Evolutionary conservation across 164 flowering plant species (phyloP).

Genomic region (Piper longum): DNA sequence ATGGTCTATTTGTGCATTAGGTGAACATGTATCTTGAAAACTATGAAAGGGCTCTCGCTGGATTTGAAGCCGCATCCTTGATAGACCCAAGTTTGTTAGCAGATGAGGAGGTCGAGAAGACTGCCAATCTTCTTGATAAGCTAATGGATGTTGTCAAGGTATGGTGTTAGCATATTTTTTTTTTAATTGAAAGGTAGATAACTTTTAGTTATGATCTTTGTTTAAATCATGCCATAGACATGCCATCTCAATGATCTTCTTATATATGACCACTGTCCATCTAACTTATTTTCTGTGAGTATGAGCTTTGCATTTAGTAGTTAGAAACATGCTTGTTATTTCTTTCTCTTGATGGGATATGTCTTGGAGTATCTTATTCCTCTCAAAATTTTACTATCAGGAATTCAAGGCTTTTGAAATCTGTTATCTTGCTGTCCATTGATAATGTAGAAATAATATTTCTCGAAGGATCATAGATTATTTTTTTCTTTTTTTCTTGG

Average conservation of each 20-base stretch:
- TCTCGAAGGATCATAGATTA: too few species aligned
- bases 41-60: constrained; percentile 83
- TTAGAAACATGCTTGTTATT: neutral
- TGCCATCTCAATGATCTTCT: neutral
- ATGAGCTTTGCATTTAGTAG: neutral
- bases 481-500: too few species aligned
- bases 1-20: constrained; percentile 17
- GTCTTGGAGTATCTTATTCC: too few species aligned
- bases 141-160: constrained; percentile 42
- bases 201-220: neutral
- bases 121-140: constrained; percentile 64
- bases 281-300: neutral
- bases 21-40: constrained; percentile 77
- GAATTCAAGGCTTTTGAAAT: too few species aligned
- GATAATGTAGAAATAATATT: too few species aligned
- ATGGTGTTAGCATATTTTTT: neutral
- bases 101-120: constrained; percentile 50
- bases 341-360: too few species aligned
- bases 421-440: too few species aligned
- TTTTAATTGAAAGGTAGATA: neutral
- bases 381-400: too few species aligned
- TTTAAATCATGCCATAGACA: neutral
- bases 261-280: neutral
- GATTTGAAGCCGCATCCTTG: constrained; percentile 84
- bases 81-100: constrained; percentile 87